Evolutionary conservation across 163 green algal genomes (phyloP).

Genomic region (Prototheca cutis): DNA sequence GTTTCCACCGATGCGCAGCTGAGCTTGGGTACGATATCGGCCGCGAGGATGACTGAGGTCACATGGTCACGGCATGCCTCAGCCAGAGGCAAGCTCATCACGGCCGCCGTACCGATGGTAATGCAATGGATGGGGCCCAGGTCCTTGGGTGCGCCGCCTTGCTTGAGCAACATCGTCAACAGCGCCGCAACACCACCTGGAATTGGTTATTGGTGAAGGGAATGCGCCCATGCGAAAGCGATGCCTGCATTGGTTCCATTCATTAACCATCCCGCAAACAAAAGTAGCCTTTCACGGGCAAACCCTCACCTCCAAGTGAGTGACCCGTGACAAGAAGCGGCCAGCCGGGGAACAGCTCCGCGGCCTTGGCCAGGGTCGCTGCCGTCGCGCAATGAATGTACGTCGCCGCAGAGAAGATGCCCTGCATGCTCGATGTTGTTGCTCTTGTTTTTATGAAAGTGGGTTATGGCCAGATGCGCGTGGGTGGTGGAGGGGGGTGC

Average conservation of each 20-base stretch:
- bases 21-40: conserved; percentile 49
- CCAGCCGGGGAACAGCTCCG: conserved; percentile 53
- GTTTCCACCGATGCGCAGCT: conserved; percentile 51
- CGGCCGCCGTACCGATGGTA: conserved; percentile 43
- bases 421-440: conserved; percentile 19
- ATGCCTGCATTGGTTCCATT: too few species aligned
- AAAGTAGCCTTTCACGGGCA: too few species aligned
- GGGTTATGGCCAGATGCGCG: neutral
- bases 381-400: conserved; percentile 67
- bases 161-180: conserved; percentile 52
- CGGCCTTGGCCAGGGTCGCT: conserved; percentile 43
- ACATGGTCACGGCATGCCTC: conserved; percentile 21
- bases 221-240: too few species aligned
- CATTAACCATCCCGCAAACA: too few species aligned
- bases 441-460: neutral
- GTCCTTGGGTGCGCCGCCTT: conserved; percentile 19
- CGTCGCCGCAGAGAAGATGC: conserved; percentile 60
- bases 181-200: conserved; percentile 58
- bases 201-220: too few species aligned
- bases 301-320: conserved; percentile 37
- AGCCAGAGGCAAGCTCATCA: conserved; percentile 38
- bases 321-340: conserved; percentile 66
- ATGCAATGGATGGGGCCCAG: conserved; percentile 25
- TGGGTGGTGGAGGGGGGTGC: too few species aligned
- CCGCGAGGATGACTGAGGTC: conserved; percentile 36